Percentiles rank a stretch among this genome's conserved stretches.
phyloP scores from a whole-genome alignment of 371 early-diverging fungal species.

The Syncephalastrum sp. region DNA sequence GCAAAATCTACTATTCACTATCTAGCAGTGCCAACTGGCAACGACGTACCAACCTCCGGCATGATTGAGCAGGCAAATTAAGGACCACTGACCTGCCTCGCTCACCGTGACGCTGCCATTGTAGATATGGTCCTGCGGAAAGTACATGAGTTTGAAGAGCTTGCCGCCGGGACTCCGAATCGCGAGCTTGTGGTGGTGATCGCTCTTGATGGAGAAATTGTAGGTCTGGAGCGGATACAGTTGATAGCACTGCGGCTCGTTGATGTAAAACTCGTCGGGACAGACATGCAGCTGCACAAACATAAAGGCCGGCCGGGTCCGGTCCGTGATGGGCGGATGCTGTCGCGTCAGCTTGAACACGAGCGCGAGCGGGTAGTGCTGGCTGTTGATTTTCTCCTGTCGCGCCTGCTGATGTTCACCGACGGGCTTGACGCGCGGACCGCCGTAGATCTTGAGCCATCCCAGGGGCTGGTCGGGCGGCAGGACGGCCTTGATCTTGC shows the following conservation, averaged over 20 bases:
- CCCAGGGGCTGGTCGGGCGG: conserved; percentile 31
- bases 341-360: conserved; percentile 25
- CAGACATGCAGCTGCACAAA: conserved; percentile 42
- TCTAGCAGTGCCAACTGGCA: conserved; percentile 39
- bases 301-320: conserved; percentile 18
- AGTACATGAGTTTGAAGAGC: conserved; percentile 39
- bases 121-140: conserved; percentile 43
- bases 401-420: conserved; percentile 6
- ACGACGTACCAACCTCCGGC: conserved; percentile 39
- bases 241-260: conserved; percentile 46
- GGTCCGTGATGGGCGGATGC: neutral
- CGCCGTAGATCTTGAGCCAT: conserved; percentile 47
- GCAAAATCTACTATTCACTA: neutral
- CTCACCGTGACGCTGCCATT: conserved; percentile 31
- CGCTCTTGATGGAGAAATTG: conserved; percentile 31
- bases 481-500: conserved; percentile 43
- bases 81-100: conserved; percentile 43
- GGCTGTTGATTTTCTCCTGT: conserved; percentile 16
- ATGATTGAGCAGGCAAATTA: conserved; percentile 41
- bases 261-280: conserved; percentile 40
- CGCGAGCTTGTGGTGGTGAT: conserved; percentile 42
- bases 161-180: conserved; percentile 42
- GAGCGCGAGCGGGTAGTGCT: conserved; percentile 32
- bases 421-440: conserved; percentile 15
- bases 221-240: conserved; percentile 46